phyloP scores from a whole-genome alignment of 1,284 basidiomycete genomes.

The Tetrapyrgos nigripes region DNA sequence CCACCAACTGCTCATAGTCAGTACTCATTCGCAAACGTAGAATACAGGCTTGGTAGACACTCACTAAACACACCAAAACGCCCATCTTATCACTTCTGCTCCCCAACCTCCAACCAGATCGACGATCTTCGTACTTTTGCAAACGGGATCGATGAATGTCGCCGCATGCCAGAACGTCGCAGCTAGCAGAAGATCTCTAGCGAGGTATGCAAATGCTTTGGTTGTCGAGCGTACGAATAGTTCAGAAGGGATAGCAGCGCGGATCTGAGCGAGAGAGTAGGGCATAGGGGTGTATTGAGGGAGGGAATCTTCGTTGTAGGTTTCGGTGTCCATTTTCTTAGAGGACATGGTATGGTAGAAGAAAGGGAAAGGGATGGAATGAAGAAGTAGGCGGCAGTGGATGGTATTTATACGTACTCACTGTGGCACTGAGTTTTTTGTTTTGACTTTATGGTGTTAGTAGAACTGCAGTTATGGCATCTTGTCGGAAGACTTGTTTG shows the following conservation, averaged over 20 bases:
- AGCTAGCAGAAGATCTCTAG: constrained; percentile 55
- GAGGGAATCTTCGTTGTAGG: constrained; percentile 45
- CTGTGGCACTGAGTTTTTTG: too few relatives aligned
- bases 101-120: constrained; percentile 39
- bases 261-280: constrained; percentile 60
- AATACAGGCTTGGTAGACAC: too few relatives aligned
- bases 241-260: constrained; percentile 55
- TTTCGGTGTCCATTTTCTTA: too few relatives aligned
- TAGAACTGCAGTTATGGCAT: too few relatives aligned
- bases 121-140: constrained; percentile 31
- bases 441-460: too few relatives aligned
- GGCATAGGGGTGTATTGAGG: constrained; percentile 55
- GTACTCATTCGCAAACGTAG: too few relatives aligned
- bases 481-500: too few relatives aligned
- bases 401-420: too few relatives aligned
- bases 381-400: too few relatives aligned
- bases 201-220: constrained; percentile 39
- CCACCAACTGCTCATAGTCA: constrained; percentile 55
- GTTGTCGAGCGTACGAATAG: constrained; percentile 49
- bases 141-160: constrained; percentile 53
- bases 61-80: constrained; percentile 17
- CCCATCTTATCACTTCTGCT: constrained; percentile 43
- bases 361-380: too few relatives aligned
- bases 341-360: too few relatives aligned
- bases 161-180: constrained; percentile 51